Conservation (phyloP, 2,329 filamentous ascomycete genomes). For the Colletotrichum sp. region DNA sequence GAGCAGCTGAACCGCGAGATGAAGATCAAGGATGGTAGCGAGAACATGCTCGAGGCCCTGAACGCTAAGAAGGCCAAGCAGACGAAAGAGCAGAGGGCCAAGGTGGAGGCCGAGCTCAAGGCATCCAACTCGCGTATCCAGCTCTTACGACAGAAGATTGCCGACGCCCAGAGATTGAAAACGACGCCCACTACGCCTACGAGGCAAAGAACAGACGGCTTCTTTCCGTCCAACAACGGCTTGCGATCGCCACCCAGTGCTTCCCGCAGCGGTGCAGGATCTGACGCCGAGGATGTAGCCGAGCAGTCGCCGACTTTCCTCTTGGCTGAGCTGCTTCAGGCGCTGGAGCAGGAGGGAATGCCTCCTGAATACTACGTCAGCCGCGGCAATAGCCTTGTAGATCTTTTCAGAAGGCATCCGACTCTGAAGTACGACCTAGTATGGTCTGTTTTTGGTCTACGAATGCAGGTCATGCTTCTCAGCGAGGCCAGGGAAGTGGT, state of each 20-base stretch:
- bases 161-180: slow-evolving; percentile 61
- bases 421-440: slow-evolving; percentile 96
- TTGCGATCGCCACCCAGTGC: slow-evolving; percentile 64
- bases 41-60: slow-evolving; percentile 95
- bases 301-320: slow-evolving; percentile 89
- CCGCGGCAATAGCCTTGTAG: slow-evolving; percentile 89
- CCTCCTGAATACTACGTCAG: slow-evolving; percentile 94
- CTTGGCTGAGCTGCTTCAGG: slow-evolving; percentile 87
- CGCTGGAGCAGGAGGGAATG: slow-evolving; percentile 86
- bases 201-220: slow-evolving; percentile 53
- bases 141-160: slow-evolving; percentile 64
- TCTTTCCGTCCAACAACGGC: slow-evolving; percentile 44
- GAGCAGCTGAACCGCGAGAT: slow-evolving; percentile 92
- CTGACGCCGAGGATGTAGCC: slow-evolving; percentile 69
- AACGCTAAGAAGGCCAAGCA: slow-evolving; percentile 96
- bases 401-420: slow-evolving; percentile 91
- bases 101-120: slow-evolving; percentile 87
- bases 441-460: slow-evolving; percentile 92
- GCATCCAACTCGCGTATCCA: slow-evolving; percentile 80
- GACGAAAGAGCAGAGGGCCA: slow-evolving; percentile 80
- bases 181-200: slow-evolving; percentile 56
- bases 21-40: slow-evolving; percentile 97
- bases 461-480: slow-evolving; percentile 94
- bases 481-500: slow-evolving; percentile 96
- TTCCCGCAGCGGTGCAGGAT: slow-evolving; percentile 60